Conservation (phyloP, 805 yeast species). For the Lachancea waltii region DNA sequence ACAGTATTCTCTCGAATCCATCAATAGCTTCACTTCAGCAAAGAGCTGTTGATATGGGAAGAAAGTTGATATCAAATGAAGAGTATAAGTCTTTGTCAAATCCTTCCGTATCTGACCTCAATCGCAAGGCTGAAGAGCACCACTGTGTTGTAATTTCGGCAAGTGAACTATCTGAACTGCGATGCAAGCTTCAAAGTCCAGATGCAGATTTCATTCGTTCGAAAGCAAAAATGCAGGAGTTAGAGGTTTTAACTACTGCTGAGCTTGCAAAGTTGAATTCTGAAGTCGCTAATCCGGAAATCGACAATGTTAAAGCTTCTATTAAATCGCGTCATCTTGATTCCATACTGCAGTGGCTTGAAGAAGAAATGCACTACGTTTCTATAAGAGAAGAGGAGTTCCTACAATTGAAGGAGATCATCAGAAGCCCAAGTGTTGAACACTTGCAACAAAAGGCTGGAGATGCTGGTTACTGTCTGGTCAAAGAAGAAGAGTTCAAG, state of each 20-base stretch:
- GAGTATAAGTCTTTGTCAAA: too few species aligned
- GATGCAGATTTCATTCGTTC: conserved; percentile 11
- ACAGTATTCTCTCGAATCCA: too few species aligned
- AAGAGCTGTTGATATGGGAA: too few species aligned
- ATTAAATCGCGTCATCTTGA: neutral
- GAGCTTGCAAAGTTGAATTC: conserved; percentile 10
- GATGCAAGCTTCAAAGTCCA: conserved; percentile 10
- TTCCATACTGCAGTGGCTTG: conserved; percentile 1
- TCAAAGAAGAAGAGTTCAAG: conserved; percentile 11
- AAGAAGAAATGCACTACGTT: neutral
- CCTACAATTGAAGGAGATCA: conserved; percentile 2
- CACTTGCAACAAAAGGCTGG: conserved; percentile 14
- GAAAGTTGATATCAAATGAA: too few species aligned
- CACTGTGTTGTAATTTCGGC: conserved; percentile 19
- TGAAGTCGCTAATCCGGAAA: conserved; percentile 11
- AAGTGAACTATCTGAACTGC: conserved; percentile 2
- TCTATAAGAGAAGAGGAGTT: conserved; percentile 8
- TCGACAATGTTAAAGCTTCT: neutral
- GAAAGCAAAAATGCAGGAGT: conserved; percentile 11
- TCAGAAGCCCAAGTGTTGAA: conserved; percentile 14
- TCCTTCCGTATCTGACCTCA: too few species aligned
- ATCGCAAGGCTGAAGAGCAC: conserved; percentile 13
- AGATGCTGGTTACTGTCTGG: conserved; percentile 1
- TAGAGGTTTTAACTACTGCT: conserved; percentile 10
- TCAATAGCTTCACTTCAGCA: too few species aligned